Percentiles rank a stretch among this genome's conserved stretches.
Conservation (phyloP, 1,284 basidiomycete species). For the Malassezia equina region DNA sequence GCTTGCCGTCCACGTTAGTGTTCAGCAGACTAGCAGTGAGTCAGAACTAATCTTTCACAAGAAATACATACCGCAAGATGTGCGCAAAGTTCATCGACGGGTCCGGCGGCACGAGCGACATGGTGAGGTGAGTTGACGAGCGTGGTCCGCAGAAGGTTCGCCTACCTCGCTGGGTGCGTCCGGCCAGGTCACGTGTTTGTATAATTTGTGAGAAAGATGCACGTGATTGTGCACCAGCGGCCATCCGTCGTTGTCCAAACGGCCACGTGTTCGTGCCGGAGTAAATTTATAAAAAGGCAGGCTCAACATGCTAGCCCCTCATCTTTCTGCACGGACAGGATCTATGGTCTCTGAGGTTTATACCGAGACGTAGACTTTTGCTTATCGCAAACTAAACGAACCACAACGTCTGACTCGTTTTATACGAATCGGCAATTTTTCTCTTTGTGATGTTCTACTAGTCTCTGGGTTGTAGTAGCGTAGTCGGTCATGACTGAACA, state of each 20-base stretch:
- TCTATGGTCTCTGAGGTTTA: constrained; percentile 43
- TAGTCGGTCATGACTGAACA: neutral
- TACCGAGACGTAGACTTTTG: constrained; percentile 44
- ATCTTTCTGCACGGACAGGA: constrained; percentile 31
- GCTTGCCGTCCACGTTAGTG: constrained; percentile 98
- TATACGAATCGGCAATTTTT: constrained; percentile 41
- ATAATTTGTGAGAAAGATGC: neutral
- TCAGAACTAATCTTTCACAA: neutral
- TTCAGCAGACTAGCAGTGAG: constrained; percentile 66
- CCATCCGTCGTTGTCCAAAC: neutral
- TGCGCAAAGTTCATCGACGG: constrained; percentile 48
- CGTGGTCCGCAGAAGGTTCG: neutral
- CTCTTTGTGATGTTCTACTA: constrained; percentile 25
- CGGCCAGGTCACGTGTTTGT: constrained; percentile 4
- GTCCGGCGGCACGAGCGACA: constrained; percentile 45
- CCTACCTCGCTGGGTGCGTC: neutral
- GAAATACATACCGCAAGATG: constrained; percentile 39
- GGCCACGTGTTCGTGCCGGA: neutral
- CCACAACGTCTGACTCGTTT: constrained; percentile 38
- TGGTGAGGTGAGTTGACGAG: constrained; percentile 19
- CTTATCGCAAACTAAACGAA: constrained; percentile 45
- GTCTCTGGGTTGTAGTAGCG: constrained; percentile 8
- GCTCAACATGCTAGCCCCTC: neutral
- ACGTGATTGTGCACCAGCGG: constrained; percentile 9
- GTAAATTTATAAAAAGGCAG: constrained; percentile 5